Conservation (phyloP, 768 basidiomycete species). For the Kwoniella dendrophila region DNA sequence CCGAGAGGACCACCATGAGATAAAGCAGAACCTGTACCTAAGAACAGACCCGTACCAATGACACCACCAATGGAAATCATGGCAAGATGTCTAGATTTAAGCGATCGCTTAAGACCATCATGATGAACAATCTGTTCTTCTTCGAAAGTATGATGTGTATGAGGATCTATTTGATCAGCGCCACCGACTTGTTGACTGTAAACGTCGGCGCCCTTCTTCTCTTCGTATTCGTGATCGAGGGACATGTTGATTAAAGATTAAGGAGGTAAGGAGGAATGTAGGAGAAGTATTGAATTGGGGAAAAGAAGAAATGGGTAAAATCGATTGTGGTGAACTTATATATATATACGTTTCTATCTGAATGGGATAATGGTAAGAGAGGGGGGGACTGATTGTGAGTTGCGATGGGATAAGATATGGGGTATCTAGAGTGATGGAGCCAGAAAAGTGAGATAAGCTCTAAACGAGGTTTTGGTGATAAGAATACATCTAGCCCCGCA, state of each 20-base stretch:
- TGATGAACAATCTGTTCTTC: constrained; percentile 7
- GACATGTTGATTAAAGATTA: constrained; percentile 11
- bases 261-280: not conserved
- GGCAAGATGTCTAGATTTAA: constrained; percentile 35
- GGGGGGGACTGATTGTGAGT: constrained; percentile 4
- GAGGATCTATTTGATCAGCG: constrained; percentile 4
- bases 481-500: constrained; percentile 12
- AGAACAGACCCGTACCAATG: constrained; percentile 62
- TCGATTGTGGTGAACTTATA: not conserved
- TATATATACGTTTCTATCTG: not conserved
- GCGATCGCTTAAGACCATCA: constrained; percentile 28
- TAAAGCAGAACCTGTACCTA: constrained; percentile 58
- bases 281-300: not conserved
- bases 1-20: constrained; percentile 48
- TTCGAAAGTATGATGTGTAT: not conserved
- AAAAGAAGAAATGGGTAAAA: not conserved
- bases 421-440: not conserved
- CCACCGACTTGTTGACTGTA: constrained; percentile 21
- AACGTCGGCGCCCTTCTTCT: constrained; percentile 20
- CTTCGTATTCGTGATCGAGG: constrained; percentile 21
- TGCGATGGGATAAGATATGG: no score
- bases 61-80: constrained; percentile 43
- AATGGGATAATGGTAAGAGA: not conserved
- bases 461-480: constrained; percentile 11
- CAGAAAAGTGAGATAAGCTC: constrained; percentile 9